phyloP scores from a whole-genome alignment of 176 grass and related monocot species.

The Chrysopogon serrulatus region DNA sequence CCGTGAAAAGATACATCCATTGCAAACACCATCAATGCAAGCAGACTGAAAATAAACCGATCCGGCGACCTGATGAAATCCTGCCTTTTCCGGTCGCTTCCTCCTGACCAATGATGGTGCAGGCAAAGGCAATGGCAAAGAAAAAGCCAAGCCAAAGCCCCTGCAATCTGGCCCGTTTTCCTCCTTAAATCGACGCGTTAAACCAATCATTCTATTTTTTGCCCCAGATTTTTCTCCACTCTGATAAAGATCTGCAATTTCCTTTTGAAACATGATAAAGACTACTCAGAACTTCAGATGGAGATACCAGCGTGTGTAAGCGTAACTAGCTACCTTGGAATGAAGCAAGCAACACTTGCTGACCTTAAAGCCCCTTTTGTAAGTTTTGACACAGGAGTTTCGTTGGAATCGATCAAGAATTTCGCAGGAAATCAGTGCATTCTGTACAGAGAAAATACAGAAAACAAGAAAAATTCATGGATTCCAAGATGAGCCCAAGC shows the following conservation, averaged over 20 bases:
- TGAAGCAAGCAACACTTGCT: background rate
- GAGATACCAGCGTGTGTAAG: background rate
- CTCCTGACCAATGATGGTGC: constrained; percentile 13
- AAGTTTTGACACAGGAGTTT: background rate
- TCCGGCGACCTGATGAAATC: background rate
- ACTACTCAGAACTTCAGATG: background rate
- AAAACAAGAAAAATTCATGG: background rate
- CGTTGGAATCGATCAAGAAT: too few relatives aligned
- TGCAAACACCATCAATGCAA: background rate
- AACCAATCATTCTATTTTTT: background rate
- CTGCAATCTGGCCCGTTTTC: background rate
- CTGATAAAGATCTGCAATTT: background rate
- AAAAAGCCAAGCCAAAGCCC: background rate
- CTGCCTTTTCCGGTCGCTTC: background rate
- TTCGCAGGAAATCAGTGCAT: too few relatives aligned
- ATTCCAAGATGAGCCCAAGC: background rate
- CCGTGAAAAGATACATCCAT: background rate
- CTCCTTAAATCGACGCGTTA: background rate
- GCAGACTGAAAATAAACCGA: background rate
- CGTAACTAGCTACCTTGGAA: background rate
- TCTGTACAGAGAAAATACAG: too few relatives aligned
- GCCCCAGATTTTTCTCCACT: background rate
- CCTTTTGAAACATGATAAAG: background rate
- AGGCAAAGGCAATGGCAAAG: too few relatives aligned
- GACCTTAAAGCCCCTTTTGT: background rate